These are phyloP conservation scores for Geotrichum candidum DNA, from an alignment of 1,139 yeast species.

Conservation along the genomic window DNA sequence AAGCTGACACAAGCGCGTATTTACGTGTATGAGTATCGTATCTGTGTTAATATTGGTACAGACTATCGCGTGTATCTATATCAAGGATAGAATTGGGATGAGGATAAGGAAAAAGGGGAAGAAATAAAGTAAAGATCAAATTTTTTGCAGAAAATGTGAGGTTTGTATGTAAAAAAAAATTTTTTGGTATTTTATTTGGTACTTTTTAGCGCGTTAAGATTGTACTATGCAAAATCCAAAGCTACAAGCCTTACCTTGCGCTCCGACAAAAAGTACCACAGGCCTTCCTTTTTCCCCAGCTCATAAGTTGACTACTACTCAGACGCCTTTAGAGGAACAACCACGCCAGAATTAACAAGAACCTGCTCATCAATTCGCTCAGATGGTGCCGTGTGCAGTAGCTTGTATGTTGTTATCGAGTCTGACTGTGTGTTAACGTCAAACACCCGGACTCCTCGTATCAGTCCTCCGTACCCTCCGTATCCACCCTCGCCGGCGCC, in stretches of 20 bases:
- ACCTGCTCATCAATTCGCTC: constrained; percentile 51
- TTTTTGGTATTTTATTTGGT: background rate
- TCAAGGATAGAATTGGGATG: background rate
- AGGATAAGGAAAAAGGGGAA: background rate
- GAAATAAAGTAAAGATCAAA: background rate
- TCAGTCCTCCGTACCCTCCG: constrained; percentile 82
- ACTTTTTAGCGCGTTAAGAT: background rate
- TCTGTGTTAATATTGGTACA: background rate
- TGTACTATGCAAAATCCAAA: background rate
- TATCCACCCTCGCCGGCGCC: constrained; percentile 93
- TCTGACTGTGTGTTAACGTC: constrained; percentile 54
- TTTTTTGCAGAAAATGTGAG: background rate
- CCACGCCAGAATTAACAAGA: constrained; percentile 47
- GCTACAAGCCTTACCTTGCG: background rate
- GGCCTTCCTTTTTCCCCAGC: background rate
- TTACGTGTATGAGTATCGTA: background rate
- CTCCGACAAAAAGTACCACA: background rate
- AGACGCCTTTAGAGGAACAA: constrained; percentile 1
- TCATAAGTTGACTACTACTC: background rate
- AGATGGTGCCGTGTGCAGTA: constrained; percentile 42
- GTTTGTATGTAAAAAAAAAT: background rate
- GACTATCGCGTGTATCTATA: background rate
- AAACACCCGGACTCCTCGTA: constrained; percentile 66
- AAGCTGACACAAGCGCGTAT: background rate
- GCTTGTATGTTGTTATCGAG: constrained; percentile 66